A percentile compares a stretch with the other conserved stretches of the same genome.
These are phyloP conservation scores for Penicillium robsamsonii DNA, from an alignment of 495 filamentous ascomycete genomes.

Conservation along the genomic window DNA sequence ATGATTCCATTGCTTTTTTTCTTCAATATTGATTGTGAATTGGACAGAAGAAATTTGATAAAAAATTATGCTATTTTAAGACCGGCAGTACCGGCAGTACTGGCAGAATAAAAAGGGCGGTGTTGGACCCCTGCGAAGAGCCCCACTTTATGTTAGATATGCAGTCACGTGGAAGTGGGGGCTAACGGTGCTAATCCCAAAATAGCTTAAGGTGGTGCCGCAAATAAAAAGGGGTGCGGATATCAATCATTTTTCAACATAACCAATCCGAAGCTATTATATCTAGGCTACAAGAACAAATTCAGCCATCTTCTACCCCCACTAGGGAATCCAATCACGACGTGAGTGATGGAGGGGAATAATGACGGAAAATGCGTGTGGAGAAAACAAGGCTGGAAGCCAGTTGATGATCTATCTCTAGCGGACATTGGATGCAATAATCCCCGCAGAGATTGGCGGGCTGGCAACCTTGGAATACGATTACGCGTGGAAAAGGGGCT, in stretches of 20 bases:
- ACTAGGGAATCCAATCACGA: not conserved
- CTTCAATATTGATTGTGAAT: not conserved
- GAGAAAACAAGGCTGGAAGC: not conserved
- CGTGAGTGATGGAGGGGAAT: not conserved
- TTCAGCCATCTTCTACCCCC: not conserved
- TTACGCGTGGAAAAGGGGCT: constrained; percentile 5
- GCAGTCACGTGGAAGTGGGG: constrained; percentile 1
- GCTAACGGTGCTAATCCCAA: not conserved
- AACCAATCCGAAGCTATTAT: not conserved
- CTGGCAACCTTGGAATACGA: not conserved
- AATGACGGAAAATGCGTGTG: not conserved
- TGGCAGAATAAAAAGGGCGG: not conserved
- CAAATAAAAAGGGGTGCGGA: constrained; percentile 4
- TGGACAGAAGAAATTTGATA: not conserved
- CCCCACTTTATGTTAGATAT: not conserved
- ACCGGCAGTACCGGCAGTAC: not conserved
- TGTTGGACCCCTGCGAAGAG: not conserved
- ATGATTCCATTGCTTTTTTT: not conserved
- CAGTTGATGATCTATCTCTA: not conserved
- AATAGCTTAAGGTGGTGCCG: not conserved
- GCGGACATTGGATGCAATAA: not conserved
- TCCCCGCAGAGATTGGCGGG: not conserved
- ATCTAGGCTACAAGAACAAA: not conserved
- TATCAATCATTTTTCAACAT: not conserved
- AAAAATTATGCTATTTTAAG: not conserved